Evolutionary conservation across 2,329 filamentous ascomycete genomes (phyloP), one percentile per base, ranked within the genome.

Genomic region (Hypoxylon sp.): DNA sequence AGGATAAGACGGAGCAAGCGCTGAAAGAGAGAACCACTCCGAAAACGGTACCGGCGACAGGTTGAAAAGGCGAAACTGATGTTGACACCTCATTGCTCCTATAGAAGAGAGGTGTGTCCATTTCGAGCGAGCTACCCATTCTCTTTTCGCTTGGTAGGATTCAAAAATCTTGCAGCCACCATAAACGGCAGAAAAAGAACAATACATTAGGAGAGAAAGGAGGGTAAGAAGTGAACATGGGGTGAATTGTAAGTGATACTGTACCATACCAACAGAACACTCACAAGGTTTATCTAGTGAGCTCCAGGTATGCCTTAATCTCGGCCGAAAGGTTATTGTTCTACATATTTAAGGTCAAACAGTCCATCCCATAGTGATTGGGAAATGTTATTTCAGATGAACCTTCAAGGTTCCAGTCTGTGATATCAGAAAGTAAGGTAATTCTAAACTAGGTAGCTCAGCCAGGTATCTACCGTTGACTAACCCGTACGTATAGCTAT

Each of bases 1-100:
- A 66, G 9, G 72, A 68, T 45, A 76, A 14, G 11, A 70, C 57
- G 5, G 68, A 63, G 7, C 68, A 52, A 1, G 73, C 58, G 11
- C 63, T 28, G 51, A 74, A 64, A 1, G 66, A 61, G 10, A 73
- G 17, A 11, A 73, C 50, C 30, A 73, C 56, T 43, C 66, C 52
- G 25, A 64, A 13, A 41, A 72, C 46, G 10, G 48, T 60, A 5
- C 67, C 69, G 32, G 57, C 63, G 14, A 68, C 11, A 14, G 60
- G 64, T 38, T 67, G 61, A 21, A 49, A 49, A 2, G 45, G 13
- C 14, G 55, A 45, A 19, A 5, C 34, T 4, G 60, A 34, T 14
- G 41, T 13, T 13, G 51, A 19, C 25, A 32, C 30, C 43, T 28
- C 43, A 32, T 43, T 43, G n/a, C 62, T 45, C 14, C 63, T 62